These are phyloP conservation scores for Clavariopsis aquatica DNA, from an alignment of 495 filamentous ascomycete genomes.

Conservation along the genomic window DNA sequence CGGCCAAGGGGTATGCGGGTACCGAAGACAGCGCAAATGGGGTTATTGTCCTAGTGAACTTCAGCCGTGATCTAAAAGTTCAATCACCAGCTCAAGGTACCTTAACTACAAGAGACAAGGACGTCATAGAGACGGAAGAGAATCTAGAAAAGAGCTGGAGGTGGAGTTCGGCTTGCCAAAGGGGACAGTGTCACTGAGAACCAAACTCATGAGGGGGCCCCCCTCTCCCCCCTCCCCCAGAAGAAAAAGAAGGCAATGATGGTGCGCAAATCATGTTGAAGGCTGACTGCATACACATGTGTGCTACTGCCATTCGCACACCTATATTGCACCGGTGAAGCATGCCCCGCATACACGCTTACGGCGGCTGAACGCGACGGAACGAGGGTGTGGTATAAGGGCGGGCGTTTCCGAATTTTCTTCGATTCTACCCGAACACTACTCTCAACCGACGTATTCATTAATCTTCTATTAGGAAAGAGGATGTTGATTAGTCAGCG, in stretches of 20 bases:
- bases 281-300: conserved; percentile 4
- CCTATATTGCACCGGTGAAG: background rate
- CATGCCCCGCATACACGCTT: background rate
- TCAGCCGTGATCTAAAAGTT: conserved; percentile 9
- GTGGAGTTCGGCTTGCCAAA: conserved; percentile 11
- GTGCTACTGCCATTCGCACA: background rate
- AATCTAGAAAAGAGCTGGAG: background rate
- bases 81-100: background rate
- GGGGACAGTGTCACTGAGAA: conserved; percentile 6
- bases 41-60: conserved; percentile 27
- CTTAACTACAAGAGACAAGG: background rate
- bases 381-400: background rate
- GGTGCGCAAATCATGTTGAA: conserved; percentile 6
- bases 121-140: background rate
- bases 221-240: background rate
- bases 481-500: too few species aligned
- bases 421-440: background rate
- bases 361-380: background rate
- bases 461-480: too few species aligned
- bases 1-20: conserved; percentile 9
- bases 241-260: conserved; percentile 10
- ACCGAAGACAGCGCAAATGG: conserved; percentile 21
- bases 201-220: background rate
- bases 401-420: background rate
- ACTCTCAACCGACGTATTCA: too few species aligned